A percentile compares a stretch with the other conserved stretches of the same genome.
Evolutionary conservation across 345 rosid species (phyloP).

Genomic region (Xanthoceras sorbifolium): DNA sequence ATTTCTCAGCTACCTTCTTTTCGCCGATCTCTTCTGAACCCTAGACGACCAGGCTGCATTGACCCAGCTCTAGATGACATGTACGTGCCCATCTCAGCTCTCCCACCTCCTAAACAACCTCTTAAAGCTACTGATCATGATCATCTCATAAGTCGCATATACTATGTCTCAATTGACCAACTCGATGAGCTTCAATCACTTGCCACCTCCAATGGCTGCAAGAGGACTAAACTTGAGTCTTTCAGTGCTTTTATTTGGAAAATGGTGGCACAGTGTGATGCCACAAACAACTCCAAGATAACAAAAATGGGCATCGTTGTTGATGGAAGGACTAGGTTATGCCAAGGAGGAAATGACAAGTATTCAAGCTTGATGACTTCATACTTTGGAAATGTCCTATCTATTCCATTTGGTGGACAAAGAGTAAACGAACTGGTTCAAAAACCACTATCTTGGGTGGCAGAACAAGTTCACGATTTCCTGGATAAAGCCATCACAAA

Average conservation of each 20-base stretch:
- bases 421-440: conserved; percentile 35
- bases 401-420: conserved; percentile 56
- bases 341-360: conserved; percentile 5
- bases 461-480: conserved; percentile 55
- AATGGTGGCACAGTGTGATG: conserved; percentile 45
- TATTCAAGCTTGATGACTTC: conserved; percentile 24
- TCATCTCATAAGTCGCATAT: conserved; percentile 57
- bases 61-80: conserved; percentile 48
- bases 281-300: background rate
- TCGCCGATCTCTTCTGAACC: conserved; percentile 58
- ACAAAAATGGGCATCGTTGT: conserved; percentile 68
- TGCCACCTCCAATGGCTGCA: conserved; percentile 36
- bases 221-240: conserved; percentile 63
- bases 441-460: conserved; percentile 55
- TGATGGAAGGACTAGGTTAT: conserved; percentile 61
- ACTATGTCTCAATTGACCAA: conserved; percentile 39
- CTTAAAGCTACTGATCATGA: conserved; percentile 5
- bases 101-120: conserved; percentile 46
- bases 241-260: conserved; percentile 76
- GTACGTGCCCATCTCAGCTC: conserved; percentile 48
- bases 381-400: conserved; percentile 71
- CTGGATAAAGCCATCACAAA: conserved; percentile 37
- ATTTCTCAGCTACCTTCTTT: conserved; percentile 52
- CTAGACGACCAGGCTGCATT: conserved; percentile 42
- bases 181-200: conserved; percentile 41